These are phyloP conservation scores for Pneumocystis wakefieldiae DNA, from an alignment of 1,139 yeast genomes.

Conservation along the genomic window DNA sequence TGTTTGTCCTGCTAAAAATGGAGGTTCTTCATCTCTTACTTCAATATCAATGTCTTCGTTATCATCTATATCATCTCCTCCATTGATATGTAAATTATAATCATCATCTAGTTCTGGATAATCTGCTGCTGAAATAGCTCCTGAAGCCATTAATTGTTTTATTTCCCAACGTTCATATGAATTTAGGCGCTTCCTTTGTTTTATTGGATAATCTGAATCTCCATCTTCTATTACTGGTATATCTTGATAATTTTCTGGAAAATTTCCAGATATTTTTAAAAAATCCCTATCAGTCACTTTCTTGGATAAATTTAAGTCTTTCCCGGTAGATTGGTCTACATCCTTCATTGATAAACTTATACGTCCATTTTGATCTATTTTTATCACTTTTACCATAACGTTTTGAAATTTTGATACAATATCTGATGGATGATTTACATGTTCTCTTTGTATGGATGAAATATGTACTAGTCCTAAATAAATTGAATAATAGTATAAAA, in stretches of 20 bases:
- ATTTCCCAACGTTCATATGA: conserved; percentile 90
- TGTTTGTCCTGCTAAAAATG: conserved; percentile 49
- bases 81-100: conserved; percentile 23
- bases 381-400: conserved; percentile 48
- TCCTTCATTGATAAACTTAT: conserved; percentile 56
- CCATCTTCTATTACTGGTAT: conserved; percentile 4
- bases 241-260: conserved; percentile 4
- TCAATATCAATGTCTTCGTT: conserved; percentile 61
- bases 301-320: conserved; percentile 20
- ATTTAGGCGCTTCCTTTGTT: conserved; percentile 37
- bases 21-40: conserved; percentile 52
- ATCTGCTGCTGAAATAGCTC: conserved; percentile 53
- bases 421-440: conserved; percentile 47
- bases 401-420: conserved; percentile 41
- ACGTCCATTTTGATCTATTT: conserved; percentile 29
- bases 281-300: conserved; percentile 1
- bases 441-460: conserved; percentile 41
- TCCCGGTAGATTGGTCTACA: conserved; percentile 60
- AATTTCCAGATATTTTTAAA: conserved; percentile 8
- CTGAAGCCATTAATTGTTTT: conserved; percentile 66
- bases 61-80: conserved; percentile 25
- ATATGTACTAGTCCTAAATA: conserved; percentile 56
- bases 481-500: neutral
- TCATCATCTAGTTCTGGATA: conserved; percentile 55
- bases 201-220: conserved; percentile 2